Evolutionary conservation across 768 basidiomycete species (phyloP).

Genomic region (Suillus fuscotomentosus): DNA sequence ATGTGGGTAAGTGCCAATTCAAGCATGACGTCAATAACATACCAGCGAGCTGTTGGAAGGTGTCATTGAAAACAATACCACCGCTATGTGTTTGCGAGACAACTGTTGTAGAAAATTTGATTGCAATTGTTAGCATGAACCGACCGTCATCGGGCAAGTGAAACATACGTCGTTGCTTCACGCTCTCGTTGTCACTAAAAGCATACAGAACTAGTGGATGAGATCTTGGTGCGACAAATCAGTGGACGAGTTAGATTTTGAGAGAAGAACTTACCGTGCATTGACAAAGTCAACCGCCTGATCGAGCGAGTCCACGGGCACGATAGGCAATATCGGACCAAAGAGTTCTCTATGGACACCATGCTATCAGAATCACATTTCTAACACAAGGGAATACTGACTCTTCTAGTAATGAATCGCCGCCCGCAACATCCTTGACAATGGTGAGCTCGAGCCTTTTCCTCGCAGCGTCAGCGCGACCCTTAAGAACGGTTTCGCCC

Average conservation of each 20-base stretch:
- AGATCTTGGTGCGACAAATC: conserved; percentile 34
- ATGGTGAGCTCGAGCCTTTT: conserved; percentile 59
- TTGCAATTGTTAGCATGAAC: conserved; percentile 22
- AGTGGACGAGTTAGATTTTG: background rate
- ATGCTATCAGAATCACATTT: background rate
- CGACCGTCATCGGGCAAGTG: background rate
- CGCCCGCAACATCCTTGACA: conserved; percentile 48
- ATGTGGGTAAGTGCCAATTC: background rate
- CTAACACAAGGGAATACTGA: conserved; percentile 24
- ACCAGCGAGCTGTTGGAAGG: conserved; percentile 53
- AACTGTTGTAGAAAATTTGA: conserved; percentile 36
- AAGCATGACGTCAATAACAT: conserved; percentile 17
- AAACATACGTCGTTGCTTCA: conserved; percentile 38
- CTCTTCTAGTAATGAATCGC: conserved; percentile 64
- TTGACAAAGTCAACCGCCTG: conserved; percentile 58
- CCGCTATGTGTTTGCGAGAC: conserved; percentile 57
- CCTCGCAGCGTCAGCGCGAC: conserved; percentile 33
- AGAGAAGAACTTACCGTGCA: conserved; percentile 38
- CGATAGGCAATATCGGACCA: conserved; percentile 66
- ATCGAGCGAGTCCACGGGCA: conserved; percentile 53
- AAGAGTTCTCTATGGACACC: conserved; percentile 58
- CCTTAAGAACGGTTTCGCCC: conserved; percentile 49
- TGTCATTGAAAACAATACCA: conserved; percentile 57
- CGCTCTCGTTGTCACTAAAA: conserved; percentile 50
- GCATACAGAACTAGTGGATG: conserved; percentile 63